Evolutionary conservation across 495 filamentous ascomycete species (phyloP), one percentile per base, ranked within the genome.

Genomic region (Platismatia glauca): DNA sequence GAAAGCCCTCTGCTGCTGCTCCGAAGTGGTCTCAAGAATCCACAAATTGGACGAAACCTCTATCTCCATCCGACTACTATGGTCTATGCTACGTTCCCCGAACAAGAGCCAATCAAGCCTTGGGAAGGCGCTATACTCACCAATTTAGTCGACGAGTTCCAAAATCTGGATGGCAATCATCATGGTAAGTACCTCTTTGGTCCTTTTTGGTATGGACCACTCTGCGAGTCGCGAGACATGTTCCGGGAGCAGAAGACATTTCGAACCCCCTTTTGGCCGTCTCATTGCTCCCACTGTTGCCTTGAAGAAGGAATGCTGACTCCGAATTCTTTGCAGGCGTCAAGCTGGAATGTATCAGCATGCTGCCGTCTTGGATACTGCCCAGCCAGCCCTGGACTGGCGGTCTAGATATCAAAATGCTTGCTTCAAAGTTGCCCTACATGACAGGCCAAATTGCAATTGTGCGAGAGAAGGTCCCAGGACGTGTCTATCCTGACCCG

Each of bases 111-210:
- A 31, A 73, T 84, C 16, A 80, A 79, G 33, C 87, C 88, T 0
- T 95, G 90, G 90, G 90, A 95, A 79, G 90, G 87, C 65, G 69
- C 78, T 3, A 86, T 88, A 46, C 79, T 97, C 59, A 97, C 92
- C 0, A 80, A 82, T 7, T 83, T 93, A 3, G 84, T 87, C 64
- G 84, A 81, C 41, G 84, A 87, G 53, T 90, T 91, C 62, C 89
- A 95, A 66, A 86, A 96, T 66, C 81, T 91, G 0, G 91, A 96
- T 70, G 82, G 82, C 34, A 75, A 87, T 27, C 89, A 90, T 35
- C 90, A 97, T 66, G 93, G n/a, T n/a, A n/a, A n/a, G n/a, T n/a
- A n/a, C n/a, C n/a, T n/a, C n/a, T n/a, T n/a, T n/a, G n/a, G n/a
- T n/a, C n/a, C n/a, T n/a, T n/a, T n/a, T n/a, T n/a, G n/a, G n/a